Percentiles rank a stretch among this genome's conserved stretches.
These are phyloP conservation scores for Trametes meyenii DNA, from an alignment of 768 basidiomycete genomes.

Conservation along the genomic window DNA sequence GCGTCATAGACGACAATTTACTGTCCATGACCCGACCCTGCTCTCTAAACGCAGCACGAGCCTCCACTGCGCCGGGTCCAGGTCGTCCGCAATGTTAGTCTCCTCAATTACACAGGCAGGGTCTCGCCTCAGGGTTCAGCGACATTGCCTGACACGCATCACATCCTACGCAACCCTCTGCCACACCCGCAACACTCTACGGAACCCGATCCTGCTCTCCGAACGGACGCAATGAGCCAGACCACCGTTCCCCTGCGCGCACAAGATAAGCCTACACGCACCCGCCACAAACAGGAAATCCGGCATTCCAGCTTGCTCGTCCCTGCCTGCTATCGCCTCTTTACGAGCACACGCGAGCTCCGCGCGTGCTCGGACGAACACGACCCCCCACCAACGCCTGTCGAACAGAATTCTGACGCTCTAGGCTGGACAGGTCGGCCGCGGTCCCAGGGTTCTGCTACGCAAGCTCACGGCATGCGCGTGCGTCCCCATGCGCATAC, in stretches of 20 bases:
- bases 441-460: not conserved
- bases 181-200: not conserved
- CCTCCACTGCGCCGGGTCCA: not conserved
- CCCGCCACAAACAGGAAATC: slow-evolving; percentile 12
- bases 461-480: not conserved
- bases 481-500: not conserved
- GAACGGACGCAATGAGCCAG: slow-evolving; percentile 6
- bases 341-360: not conserved
- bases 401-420: slow-evolving; percentile 6
- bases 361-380: slow-evolving; percentile 9
- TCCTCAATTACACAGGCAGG: not conserved
- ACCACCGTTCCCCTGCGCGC: not conserved
- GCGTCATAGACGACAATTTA: not conserved
- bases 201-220: slow-evolving; percentile 15
- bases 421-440: not conserved
- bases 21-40: not conserved
- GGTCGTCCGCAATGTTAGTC: not conserved
- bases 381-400: not conserved
- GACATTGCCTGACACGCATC: not conserved
- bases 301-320: not conserved
- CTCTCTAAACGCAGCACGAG: not conserved
- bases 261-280: slow-evolving; percentile 7
- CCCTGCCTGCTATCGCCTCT: not conserved
- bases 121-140: not conserved
- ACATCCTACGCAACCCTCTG: not conserved